Percentiles rank a stretch among this genome's conserved stretches.
These are phyloP conservation scores for Herpetospermum pedunculosum DNA, from an alignment of 306 rosid species.

Conservation along the genomic window DNA sequence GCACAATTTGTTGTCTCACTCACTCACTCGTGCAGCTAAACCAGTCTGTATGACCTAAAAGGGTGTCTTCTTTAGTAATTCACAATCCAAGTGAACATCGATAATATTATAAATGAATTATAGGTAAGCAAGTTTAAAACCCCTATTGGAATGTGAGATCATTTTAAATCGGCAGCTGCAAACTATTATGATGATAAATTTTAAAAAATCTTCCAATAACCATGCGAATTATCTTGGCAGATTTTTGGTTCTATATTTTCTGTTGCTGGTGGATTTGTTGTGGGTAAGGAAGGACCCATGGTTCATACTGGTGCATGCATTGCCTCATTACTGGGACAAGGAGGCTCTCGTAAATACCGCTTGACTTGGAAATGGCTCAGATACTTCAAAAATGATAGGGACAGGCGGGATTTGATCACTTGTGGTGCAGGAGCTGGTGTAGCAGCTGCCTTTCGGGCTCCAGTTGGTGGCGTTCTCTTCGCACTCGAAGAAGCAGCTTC, in stretches of 20 bases:
- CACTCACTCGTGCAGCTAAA: neutral
- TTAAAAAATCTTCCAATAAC: neutral
- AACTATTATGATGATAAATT: neutral
- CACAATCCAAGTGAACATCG: neutral
- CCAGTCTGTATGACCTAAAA: neutral
- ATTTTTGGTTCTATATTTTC: constrained; percentile 69
- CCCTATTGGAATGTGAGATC: neutral
- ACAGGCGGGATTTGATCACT: constrained; percentile 66
- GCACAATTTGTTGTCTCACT: neutral
- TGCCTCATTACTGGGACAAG: constrained; percentile 68
- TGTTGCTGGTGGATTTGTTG: constrained; percentile 69
- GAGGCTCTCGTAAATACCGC: constrained; percentile 57
- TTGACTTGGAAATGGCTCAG: constrained; percentile 69
- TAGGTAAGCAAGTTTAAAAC: neutral
- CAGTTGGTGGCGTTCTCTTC: constrained; percentile 86
- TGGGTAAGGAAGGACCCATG: constrained; percentile 90
- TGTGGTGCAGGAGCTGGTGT: constrained; percentile 91
- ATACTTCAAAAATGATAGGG: constrained; percentile 66
- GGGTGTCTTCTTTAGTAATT: neutral
- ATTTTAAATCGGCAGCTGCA: neutral
- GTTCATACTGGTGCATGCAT: constrained; percentile 83
- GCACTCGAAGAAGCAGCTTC: constrained; percentile 89
- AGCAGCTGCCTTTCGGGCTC: constrained; percentile 83
- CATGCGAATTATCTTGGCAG: constrained; percentile 22
- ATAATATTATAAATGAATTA: neutral